Evolutionary conservation across 192 early-diverging fungal genomes (phyloP).

Genomic region (Podila horticola): DNA sequence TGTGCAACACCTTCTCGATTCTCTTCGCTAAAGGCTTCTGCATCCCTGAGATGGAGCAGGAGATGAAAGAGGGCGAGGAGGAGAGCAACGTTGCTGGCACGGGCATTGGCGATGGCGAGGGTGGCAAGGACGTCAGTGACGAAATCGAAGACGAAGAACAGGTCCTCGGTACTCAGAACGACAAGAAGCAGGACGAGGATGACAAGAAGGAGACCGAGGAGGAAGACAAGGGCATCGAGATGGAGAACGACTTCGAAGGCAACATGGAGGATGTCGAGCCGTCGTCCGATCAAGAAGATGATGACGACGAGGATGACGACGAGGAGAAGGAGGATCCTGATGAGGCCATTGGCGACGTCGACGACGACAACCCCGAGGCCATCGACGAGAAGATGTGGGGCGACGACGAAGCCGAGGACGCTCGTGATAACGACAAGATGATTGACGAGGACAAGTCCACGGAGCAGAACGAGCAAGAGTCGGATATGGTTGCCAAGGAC

Average conservation of each 20-base stretch:
- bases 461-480: constrained; percentile 58
- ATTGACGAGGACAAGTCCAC: constrained; percentile 67
- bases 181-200: constrained; percentile 62
- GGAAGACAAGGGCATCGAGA: constrained; percentile 93
- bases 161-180: constrained; percentile 89
- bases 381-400: constrained; percentile 99
- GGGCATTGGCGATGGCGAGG: constrained; percentile 95
- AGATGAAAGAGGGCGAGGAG: constrained; percentile 68
- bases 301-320: constrained; percentile 70
- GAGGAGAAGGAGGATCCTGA: constrained; percentile 82
- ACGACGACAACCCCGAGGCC: constrained; percentile 84
- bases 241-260: constrained; percentile 97
- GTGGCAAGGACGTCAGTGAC: constrained; percentile 94
- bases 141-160: constrained; percentile 98
- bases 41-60: constrained; percentile 74
- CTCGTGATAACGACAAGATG: constrained; percentile 76
- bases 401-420: constrained; percentile 73
- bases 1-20: constrained; percentile 74
- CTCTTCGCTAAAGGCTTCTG: constrained; percentile 91
- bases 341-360: constrained; percentile 93
- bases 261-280: constrained; percentile 85
- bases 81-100: constrained; percentile 70
- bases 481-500: constrained; percentile 74
- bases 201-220: constrained; percentile 75
- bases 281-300: constrained; percentile 66